A percentile compares a stretch with the other conserved stretches of the same genome.
phyloP scores from a whole-genome alignment of 371 early-diverging fungal genomes.

The Mucor velutinosus region DNA sequence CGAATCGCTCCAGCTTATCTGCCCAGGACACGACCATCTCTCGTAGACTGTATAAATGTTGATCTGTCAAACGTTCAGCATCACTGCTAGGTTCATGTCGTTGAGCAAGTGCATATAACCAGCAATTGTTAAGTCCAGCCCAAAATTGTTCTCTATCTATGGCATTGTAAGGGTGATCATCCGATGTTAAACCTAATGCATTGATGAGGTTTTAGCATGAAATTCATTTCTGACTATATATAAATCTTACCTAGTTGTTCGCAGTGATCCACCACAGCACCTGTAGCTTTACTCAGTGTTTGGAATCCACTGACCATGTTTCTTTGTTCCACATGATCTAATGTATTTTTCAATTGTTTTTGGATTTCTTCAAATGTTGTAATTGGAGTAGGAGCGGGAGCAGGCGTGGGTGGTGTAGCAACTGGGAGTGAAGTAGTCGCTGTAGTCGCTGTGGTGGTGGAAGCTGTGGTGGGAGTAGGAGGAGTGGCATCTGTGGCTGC shows the following conservation, averaged over 20 bases:
- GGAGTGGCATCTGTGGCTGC: background rate
- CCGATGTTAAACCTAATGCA: constrained; percentile 55
- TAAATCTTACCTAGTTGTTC: constrained; percentile 63
- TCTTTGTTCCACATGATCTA: constrained; percentile 69
- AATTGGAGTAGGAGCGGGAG: constrained; percentile 17
- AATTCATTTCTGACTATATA: background rate
- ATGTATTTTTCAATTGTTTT: constrained; percentile 68
- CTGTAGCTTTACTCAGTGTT: constrained; percentile 70
- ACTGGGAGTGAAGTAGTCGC: background rate
- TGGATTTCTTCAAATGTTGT: constrained; percentile 71
- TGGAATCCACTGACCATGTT: constrained; percentile 75
- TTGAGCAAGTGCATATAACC: constrained; percentile 76
- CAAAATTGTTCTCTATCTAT: constrained; percentile 74
- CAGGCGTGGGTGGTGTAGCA: constrained; percentile 2
- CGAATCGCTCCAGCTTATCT: constrained; percentile 74
- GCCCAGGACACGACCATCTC: constrained; percentile 73
- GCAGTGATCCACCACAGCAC: constrained; percentile 72
- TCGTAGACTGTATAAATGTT: constrained; percentile 65
- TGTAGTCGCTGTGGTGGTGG: background rate
- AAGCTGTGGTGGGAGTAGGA: background rate
- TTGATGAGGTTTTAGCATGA: constrained; percentile 25
- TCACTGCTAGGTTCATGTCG: constrained; percentile 59
- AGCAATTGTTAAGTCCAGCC: constrained; percentile 80
- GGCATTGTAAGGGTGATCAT: constrained; percentile 52
- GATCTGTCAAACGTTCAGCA: constrained; percentile 58